Evolutionary conservation across 805 yeast species (phyloP), one percentile per base, ranked within the genome.

Genomic region (Zygotorulaspora florentina): DNA sequence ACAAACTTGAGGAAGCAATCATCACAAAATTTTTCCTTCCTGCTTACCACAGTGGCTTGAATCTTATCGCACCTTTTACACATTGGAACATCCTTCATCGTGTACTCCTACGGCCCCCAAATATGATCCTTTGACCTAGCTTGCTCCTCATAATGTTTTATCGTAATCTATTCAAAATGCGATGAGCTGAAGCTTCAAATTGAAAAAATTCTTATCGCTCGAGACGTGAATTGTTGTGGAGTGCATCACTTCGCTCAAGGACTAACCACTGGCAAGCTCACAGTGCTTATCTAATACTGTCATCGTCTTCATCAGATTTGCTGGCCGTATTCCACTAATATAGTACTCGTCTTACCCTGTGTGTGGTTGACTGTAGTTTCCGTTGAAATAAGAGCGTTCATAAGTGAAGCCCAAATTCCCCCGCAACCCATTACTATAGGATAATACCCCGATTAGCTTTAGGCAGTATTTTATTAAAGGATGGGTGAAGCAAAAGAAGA

Each of bases 1-100:
- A 90, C 72, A 60, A 87, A 90, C 48, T 81, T 74, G 16, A 76
- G 59, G 55, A 87, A 91, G 64, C 98, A 90, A 2, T 40, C 55
- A 25, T 51, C 42, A 45, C 68, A 65, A 40, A 66, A 66, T 2
- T 45, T 34, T 42, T 65, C 68, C 44, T 64, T 66, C 40, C 70
- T 55, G 7, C 68, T 35, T 10, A 30, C 12, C 33, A 45, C 48
- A 12, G 27, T 37, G 10, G 43, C 36, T 5, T n/a, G 17, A 8
- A 20, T 31, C 28, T 36, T 8, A 8, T 25, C 36, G 27, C 45
- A 42, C 28, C 42, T 40, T 28, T 17, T 26, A 2, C 28, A 23
- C 15, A 5, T 26, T 3, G 4, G 20, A 5, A 4, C 7, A 6
- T 35, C 39, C 7, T 5, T 20, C 39, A 35, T 35, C 7, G 16